A percentile compares a stretch with the other conserved stretches of the same genome.
Evolutionary conservation across 2,329 filamentous ascomycete species (phyloP).

Genomic region (Fusarium newnesense): DNA sequence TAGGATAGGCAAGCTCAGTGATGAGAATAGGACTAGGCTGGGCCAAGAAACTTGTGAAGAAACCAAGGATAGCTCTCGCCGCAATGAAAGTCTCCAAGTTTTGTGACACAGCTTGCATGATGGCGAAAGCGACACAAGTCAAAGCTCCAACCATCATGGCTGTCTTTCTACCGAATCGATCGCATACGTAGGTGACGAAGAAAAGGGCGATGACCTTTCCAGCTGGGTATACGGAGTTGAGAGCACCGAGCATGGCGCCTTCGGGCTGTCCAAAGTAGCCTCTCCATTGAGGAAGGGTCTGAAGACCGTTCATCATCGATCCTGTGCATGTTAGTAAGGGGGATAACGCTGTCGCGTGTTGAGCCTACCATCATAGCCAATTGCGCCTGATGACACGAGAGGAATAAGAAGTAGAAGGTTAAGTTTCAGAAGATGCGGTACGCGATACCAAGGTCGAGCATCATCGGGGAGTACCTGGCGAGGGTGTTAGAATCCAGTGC

Average conservation of each 20-base stretch:
- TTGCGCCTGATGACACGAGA: slow-evolving; percentile 54
- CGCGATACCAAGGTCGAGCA: slow-evolving; percentile 54
- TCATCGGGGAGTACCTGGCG: slow-evolving; percentile 53
- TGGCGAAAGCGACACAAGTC: slow-evolving; percentile 44
- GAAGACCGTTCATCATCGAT: slow-evolving; percentile 58
- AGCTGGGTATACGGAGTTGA: slow-evolving; percentile 51
- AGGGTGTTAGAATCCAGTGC: background rate
- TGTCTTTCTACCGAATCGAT: slow-evolving; percentile 53
- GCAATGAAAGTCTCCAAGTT: slow-evolving; percentile 46
- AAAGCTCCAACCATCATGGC: slow-evolving; percentile 51
- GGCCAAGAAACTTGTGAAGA: slow-evolving; percentile 45
- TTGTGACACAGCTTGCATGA: slow-evolving; percentile 46
- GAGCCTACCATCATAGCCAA: slow-evolving; percentile 56
- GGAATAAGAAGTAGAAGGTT: slow-evolving; percentile 57
- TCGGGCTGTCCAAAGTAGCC: slow-evolving; percentile 52
- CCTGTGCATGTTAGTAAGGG: slow-evolving; percentile 25
- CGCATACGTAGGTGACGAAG: slow-evolving; percentile 51
- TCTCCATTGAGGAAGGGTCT: slow-evolving; percentile 54
- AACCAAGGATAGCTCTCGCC: slow-evolving; percentile 47
- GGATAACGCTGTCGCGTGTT: fast-evolving
- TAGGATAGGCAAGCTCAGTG: slow-evolving; percentile 49
- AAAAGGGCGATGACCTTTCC: slow-evolving; percentile 53
- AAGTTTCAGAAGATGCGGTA: slow-evolving; percentile 54
- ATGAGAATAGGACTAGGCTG: slow-evolving; percentile 49
- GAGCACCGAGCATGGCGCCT: slow-evolving; percentile 50